Base-by-base conservation (phyloP, 1,139 yeast genomes). In the Geotrichum reessii region DNA sequence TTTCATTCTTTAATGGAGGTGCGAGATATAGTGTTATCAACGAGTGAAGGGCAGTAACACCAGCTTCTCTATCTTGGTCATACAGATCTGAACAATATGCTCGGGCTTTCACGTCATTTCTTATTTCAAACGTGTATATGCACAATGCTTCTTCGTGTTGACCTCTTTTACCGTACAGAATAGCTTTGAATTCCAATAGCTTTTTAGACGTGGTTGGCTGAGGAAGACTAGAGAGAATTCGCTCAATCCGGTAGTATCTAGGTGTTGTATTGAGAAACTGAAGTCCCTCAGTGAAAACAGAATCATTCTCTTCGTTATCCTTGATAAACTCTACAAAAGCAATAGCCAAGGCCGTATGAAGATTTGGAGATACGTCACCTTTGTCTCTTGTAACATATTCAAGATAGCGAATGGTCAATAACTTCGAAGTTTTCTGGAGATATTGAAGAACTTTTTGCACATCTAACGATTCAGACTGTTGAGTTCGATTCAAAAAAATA, bases 401-500 rank as follows among this genome's bases (percentile, higher is more conserved):
- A 58, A 92, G 74, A 67, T 87, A 92, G 25, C 70, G 66, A 1
- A 81, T 72, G 0, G 82, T 79, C 46, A 85, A 67, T 0, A 65
- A 65, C 54, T 71, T 61, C 24, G 70, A 72, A 61, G 55, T 67
- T 28, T 53, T 57, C 62, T 31, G 72, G 60, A 71, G 79, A 69
- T 72, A 81, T 1, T 80, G 77, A 55, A 85, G 75, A 0, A 90
- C 86, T 65, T 77, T 76, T 17, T 71, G 63, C 52, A 79, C 76
- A 62, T 87, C 82, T 58, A 85, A 79, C 21, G 83, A 76, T 58
- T 82, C 86, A 63, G 88, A 81, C 65, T 83, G 85, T 14, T 80
- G 78, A 0, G 86, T 75, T 58, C 86, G 87, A 62, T 82, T 85
- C 78, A 89, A 78, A 64, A 92, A 92, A 0, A 92, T 76, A 8